Evolutionary conservation across 2,329 filamentous ascomycete species (phyloP), one percentile per base, ranked within the genome.

Genomic region (Xylaria digitata): DNA sequence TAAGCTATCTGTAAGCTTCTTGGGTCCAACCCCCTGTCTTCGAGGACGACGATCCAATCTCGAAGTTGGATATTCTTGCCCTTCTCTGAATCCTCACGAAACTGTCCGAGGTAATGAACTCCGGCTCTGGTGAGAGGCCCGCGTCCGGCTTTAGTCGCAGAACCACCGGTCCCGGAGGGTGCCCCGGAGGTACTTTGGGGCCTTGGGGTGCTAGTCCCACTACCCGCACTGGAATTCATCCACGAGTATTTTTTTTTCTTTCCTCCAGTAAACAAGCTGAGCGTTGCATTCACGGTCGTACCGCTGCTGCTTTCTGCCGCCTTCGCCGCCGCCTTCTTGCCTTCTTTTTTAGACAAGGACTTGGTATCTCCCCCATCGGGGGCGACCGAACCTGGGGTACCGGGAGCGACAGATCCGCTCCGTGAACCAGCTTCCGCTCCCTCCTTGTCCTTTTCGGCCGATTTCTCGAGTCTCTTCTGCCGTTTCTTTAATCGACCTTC

Each of bases 291-390:
- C 30, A 95, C 93, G 23, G 90, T 89, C 71, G 95, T 93, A 71
- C 64, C 59, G 40, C 90, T 92, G 71, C 90, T 92, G 65, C 91
- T 91, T 75, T 96, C 93, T 0, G 89, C 91, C 23, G 90, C 87
- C 73, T 92, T 92, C 3, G 84, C 83, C 66, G 93, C 90, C n/a
- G 89, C 87, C 78, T 90, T 93, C 76, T 91, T 88, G 67, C 84
- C 85, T 78, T 97, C 94, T 81, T 97, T 97, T 84, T 97, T 97
- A 4, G 91, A 92, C 58, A 92, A 85, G 3, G 89, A 85, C 78
- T 94, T 95, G 71, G 63, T 32, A 11, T 78, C 76, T 30, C 87
- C 85, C 1, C 82, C 77, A 61, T 91, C 90, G 0, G 89, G 86
- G 0, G 90, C 88, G 48, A 87, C 84, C 1, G 87, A 83, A 6